These are phyloP conservation scores for Trametes maxima DNA, from an alignment of 768 basidiomycete genomes.

Conservation along the genomic window DNA sequence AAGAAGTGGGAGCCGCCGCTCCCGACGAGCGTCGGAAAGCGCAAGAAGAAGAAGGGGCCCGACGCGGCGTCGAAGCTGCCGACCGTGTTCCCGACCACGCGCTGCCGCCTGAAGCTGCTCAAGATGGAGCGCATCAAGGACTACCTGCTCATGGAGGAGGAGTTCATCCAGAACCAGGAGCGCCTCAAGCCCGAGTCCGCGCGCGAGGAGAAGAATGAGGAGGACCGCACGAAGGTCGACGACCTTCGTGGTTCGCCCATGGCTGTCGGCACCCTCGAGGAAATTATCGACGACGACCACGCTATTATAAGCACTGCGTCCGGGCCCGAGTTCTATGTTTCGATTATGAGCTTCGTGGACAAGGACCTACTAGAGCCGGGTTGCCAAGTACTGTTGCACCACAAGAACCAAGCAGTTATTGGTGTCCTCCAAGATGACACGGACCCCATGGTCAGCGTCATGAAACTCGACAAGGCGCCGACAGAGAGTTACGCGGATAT, in stretches of 20 bases:
- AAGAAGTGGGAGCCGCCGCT: conserved; percentile 99
- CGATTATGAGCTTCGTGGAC: conserved; percentile 98
- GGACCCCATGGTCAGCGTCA: conserved; percentile 95
- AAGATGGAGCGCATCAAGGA: conserved; percentile 99
- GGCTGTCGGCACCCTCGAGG: conserved; percentile 98
- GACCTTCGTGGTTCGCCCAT: conserved; percentile 94
- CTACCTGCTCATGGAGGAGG: conserved; percentile 93
- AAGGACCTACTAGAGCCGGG: conserved; percentile 97
- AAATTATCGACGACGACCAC: conserved; percentile 97
- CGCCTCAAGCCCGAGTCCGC: conserved; percentile 84
- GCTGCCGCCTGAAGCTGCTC: conserved; percentile 91
- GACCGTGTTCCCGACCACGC: conserved; percentile 89
- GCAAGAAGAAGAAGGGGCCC: conserved; percentile 89
- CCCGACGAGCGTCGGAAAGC: conserved; percentile 95
- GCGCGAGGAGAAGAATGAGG: conserved; percentile 93
- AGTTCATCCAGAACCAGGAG: conserved; percentile 92
- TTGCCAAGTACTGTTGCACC: conserved; percentile 92
- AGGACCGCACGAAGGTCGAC: conserved; percentile 91
- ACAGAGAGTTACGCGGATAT: conserved; percentile 99
- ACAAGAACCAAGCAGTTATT: conserved; percentile 93
- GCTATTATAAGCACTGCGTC: conserved; percentile 96
- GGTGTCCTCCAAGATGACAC: conserved; percentile 95
- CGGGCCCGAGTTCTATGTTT: conserved; percentile 95
- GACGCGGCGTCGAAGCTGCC: conserved; percentile 90
- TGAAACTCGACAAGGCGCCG: conserved; percentile 99